Base-by-base conservation (phyloP, 257 asterid genomes). In the Nyctanthes arbortristis region DNA sequence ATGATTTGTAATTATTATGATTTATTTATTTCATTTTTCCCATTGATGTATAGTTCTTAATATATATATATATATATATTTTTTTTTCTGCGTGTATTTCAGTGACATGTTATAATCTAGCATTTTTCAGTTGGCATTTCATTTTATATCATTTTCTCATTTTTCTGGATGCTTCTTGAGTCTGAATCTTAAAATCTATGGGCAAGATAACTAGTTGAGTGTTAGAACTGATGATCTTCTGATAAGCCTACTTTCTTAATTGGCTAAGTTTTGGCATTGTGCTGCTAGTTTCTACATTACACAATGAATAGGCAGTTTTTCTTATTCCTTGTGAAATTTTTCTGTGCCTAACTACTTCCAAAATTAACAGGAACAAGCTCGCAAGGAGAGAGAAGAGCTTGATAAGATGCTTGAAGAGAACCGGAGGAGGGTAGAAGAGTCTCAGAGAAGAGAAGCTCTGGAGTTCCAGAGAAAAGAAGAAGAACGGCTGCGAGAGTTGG, bases 371-470 rank as follows among this genome's bases (percentile, higher is more conserved):
- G 97, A 90, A 82, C 87, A 90, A 76, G 97, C 95, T 77, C 84
- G 96, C 54, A 88, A 76, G 73, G 98, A 92, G 83, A 89, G 96
- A 76, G 97, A 92, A 66, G 97, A 90, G 78, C 90, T 92, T 31
- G 98, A 92, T 67, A 92, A 88, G 80, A 88, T 92, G 97, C 92
- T 92, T 30, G 98, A 88, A 79, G 98, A 92, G 85, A 92, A 92
- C 70, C 85, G 75, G 0, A 85, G 98, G 81, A 84, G 95, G 68
- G 98, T 92, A 31, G 96, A 92, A 85, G 98, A 92, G 80, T 77
- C 98, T 58, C 98, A 92, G 78, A 85, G 86, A 73, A 82, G 89
- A 79, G 82, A 88, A 83, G 98, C 98, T 63, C 40, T 88, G 65
- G 97, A 92, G 72, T 87, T 73, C 59, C 95, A 86, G 78, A 71